These are phyloP conservation scores for Chaetomium fimeti DNA, from an alignment of 495 filamentous ascomycete genomes.

Conservation along the genomic window DNA sequence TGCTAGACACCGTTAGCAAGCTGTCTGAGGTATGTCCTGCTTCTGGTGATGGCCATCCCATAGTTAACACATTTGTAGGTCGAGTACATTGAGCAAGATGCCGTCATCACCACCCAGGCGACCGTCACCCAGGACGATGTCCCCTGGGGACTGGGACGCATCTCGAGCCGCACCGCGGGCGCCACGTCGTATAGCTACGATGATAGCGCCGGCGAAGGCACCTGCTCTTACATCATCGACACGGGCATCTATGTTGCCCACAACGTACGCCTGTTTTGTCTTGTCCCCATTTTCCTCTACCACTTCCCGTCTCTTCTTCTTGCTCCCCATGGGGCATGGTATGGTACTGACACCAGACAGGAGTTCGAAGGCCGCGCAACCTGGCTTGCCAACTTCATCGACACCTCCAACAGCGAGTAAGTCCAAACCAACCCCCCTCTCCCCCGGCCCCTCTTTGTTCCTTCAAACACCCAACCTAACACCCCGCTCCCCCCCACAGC, in stretches of 20 bases:
- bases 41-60: background rate
- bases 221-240: slow-evolving; percentile 60
- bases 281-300: slow-evolving; percentile 4
- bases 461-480: background rate
- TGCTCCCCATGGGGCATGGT: background rate
- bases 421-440: background rate
- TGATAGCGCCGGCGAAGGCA: slow-evolving; percentile 54
- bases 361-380: slow-evolving; percentile 59
- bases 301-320: background rate
- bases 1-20: slow-evolving; percentile 43
- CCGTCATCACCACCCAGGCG: slow-evolving; percentile 42
- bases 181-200: slow-evolving; percentile 58
- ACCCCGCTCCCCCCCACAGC: background rate
- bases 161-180: slow-evolving; percentile 54
- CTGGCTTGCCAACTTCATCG: slow-evolving; percentile 41
- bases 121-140: slow-evolving; percentile 49
- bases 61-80: slow-evolving; percentile 33
- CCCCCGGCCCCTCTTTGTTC: background rate
- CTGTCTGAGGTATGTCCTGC: slow-evolving; percentile 40
- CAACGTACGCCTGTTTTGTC: slow-evolving; percentile 35
- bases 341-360: slow-evolving; percentile 5
- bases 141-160: slow-evolving; percentile 60
- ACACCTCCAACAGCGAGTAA: slow-evolving; percentile 35
- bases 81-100: slow-evolving; percentile 53
- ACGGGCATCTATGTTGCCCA: slow-evolving; percentile 58